A percentile compares a stretch with the other conserved stretches of the same genome.
phyloP scores from a whole-genome alignment of 129 eudicot species.

The Artemisia tridentata region DNA sequence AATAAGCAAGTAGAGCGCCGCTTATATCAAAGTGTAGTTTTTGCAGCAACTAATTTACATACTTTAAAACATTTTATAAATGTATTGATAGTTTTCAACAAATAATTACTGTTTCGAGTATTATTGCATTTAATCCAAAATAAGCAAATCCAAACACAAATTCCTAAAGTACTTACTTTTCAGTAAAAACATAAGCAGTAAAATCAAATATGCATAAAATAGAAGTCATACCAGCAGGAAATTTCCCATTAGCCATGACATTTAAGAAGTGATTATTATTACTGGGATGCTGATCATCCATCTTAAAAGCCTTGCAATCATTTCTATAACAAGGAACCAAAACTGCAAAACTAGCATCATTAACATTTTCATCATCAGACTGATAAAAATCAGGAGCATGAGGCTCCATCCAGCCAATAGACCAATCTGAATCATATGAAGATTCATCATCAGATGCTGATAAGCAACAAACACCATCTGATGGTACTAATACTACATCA shows the following conservation, averaged over 20 bases:
- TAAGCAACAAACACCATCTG: slow-evolving; percentile 70
- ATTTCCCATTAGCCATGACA: slow-evolving; percentile 45
- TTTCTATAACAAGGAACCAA: slow-evolving; percentile 84
- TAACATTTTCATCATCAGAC: slow-evolving; percentile 55
- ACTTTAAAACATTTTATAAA: too few relatives aligned
- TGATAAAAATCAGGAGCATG: slow-evolving; percentile 79
- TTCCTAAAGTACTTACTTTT: too few relatives aligned
- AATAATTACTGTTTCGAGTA: too few relatives aligned
- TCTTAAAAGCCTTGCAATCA: slow-evolving; percentile 41
- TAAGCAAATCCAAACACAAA: too few relatives aligned
- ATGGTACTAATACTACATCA: slow-evolving; percentile 78
- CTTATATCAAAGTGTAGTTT: too few relatives aligned
- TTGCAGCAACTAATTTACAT: too few relatives aligned
- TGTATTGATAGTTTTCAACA: too few relatives aligned
- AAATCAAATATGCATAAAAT: slow-evolving; percentile 1
- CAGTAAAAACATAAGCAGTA: not conserved
- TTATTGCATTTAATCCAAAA: too few relatives aligned
- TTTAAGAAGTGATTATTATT: slow-evolving; percentile 39
- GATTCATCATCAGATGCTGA: slow-evolving; percentile 78
- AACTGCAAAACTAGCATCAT: slow-evolving; percentile 69
- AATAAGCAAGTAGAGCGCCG: too few relatives aligned
- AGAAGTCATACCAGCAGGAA: slow-evolving; percentile 55
- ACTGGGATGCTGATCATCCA: slow-evolving; percentile 28
- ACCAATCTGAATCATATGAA: slow-evolving; percentile 90
- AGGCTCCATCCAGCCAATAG: slow-evolving; percentile 91